Conservation (phyloP, 1,284 basidiomycete genomes). For the Salmacisia buchloeana region DNA sequence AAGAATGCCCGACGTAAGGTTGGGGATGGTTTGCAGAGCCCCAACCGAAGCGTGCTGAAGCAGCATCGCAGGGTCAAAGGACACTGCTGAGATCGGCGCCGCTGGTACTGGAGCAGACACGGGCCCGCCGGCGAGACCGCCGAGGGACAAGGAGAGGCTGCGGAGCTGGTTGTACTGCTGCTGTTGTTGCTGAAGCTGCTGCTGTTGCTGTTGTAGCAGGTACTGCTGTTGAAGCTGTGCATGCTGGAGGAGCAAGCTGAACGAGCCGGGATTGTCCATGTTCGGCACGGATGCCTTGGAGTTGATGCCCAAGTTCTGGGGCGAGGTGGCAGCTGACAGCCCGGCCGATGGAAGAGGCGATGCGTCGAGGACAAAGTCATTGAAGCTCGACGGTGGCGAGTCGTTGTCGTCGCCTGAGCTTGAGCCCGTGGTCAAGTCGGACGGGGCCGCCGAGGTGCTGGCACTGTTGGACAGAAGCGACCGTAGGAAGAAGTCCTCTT, state of each 20-base stretch:
- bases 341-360: constrained; percentile 16
- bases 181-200: constrained; percentile 10
- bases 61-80: constrained; percentile 11
- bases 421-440: constrained; percentile 1
- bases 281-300: constrained; percentile 21
- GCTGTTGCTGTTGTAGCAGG: constrained; percentile 7
- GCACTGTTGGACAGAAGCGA: constrained; percentile 11
- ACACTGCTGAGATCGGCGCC: constrained; percentile 5
- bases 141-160: background rate
- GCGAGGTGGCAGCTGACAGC: background rate
- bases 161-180: constrained; percentile 2
- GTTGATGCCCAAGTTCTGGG: constrained; percentile 20
- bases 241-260: constrained; percentile 6
- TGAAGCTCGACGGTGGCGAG: constrained; percentile 29
- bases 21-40: background rate
- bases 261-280: constrained; percentile 9
- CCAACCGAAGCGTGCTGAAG: constrained; percentile 1
- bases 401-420: constrained; percentile 31
- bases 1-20: background rate
- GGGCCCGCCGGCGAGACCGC: background rate
- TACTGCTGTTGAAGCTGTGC: constrained; percentile 8
- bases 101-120: constrained; percentile 6
- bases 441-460: constrained; percentile 18
- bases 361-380: constrained; percentile 32
- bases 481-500: constrained; percentile 7